Conservation (phyloP, 805 yeast genomes). For the Kodamaea jinghongensis region DNA sequence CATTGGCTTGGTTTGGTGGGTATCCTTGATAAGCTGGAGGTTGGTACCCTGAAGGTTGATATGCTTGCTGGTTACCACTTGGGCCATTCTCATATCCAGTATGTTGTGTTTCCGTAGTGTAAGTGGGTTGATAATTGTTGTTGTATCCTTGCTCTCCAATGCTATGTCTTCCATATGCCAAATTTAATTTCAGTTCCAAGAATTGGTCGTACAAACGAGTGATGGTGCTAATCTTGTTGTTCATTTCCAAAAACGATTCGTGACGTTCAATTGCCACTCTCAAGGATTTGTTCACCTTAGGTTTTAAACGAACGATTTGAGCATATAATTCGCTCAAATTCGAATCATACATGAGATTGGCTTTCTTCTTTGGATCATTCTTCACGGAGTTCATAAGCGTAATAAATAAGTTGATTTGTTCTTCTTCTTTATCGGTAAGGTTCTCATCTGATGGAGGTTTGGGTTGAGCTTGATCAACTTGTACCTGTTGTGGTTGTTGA, state of each 20-base stretch:
- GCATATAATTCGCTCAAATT: slow-evolving; percentile 57
- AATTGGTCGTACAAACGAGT: slow-evolving; percentile 73
- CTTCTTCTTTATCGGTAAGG: slow-evolving; percentile 54
- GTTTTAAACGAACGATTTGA: slow-evolving; percentile 59
- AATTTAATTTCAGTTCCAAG: slow-evolving; percentile 50
- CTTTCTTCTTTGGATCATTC: slow-evolving; percentile 43
- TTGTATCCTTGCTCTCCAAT: neutral
- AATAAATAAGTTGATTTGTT: slow-evolving; percentile 64
- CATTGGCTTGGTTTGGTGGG: no score
- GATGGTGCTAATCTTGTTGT: slow-evolving; percentile 73
- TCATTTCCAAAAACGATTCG: slow-evolving; percentile 67
- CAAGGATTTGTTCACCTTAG: slow-evolving; percentile 63
- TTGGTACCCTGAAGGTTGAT: neutral
- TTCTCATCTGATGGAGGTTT: neutral
- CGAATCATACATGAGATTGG: slow-evolving; percentile 42
- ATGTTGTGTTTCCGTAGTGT: neutral
- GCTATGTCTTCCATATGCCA: slow-evolving; percentile 34
- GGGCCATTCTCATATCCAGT: neutral
- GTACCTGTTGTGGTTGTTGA: slow-evolving; percentile 8
- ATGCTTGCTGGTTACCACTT: neutral
- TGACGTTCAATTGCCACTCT: slow-evolving; percentile 58
- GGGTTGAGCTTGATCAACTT: neutral
- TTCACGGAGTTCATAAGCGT: slow-evolving; percentile 56
- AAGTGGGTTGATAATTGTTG: neutral
- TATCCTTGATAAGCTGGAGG: neutral